Evolutionary conservation across 2,329 filamentous ascomycete genomes (phyloP).

Genomic region (Monosporascus sp.): DNA sequence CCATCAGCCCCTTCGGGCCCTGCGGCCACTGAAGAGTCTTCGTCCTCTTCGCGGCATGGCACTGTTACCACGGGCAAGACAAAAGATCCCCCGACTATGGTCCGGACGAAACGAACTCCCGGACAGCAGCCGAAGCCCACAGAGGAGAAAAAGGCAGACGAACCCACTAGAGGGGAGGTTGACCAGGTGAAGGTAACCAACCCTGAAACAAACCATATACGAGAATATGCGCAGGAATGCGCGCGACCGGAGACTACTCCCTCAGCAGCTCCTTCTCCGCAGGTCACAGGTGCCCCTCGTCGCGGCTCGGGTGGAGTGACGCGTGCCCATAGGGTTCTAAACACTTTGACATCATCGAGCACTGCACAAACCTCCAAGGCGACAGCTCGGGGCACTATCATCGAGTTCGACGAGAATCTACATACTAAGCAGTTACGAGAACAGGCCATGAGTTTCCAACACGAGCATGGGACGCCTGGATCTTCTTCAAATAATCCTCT

Average conservation of each 20-base stretch:
- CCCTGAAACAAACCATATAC: constrained; percentile 4
- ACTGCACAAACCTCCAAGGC: constrained; percentile 37
- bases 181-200: constrained; percentile 3
- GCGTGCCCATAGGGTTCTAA: constrained; percentile 22
- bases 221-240: constrained; percentile 13
- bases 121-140: background rate
- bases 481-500: constrained; percentile 24
- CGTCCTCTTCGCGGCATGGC: background rate
- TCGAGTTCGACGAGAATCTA: constrained; percentile 31
- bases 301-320: constrained; percentile 17
- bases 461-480: constrained; percentile 11
- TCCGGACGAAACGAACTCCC: background rate
- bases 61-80: background rate
- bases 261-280: constrained; percentile 27
- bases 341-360: constrained; percentile 26
- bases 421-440: constrained; percentile 20
- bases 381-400: constrained; percentile 38
- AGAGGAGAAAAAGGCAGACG: constrained; percentile 4
- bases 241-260: constrained; percentile 13
- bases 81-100: background rate
- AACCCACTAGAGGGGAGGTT: background rate
- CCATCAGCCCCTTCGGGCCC: constrained; percentile 5
- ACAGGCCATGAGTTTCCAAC: constrained; percentile 11
- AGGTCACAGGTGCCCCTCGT: constrained; percentile 15
- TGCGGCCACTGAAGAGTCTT: background rate